phyloP scores from a whole-genome alignment of 2,329 filamentous ascomycete species.

The Apiospora pterosperma region DNA sequence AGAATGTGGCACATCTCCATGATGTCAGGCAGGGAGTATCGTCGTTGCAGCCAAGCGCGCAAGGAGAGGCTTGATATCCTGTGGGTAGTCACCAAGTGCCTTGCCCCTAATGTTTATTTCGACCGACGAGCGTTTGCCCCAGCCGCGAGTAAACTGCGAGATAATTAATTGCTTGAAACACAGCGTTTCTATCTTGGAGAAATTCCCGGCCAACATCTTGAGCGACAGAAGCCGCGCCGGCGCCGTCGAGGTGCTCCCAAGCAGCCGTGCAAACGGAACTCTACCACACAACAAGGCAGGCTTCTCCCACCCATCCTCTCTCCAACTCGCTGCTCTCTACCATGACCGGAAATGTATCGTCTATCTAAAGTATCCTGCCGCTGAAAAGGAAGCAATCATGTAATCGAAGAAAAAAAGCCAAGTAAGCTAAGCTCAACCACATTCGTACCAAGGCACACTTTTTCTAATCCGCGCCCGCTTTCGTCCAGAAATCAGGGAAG shows the following conservation, averaged over 20 bases:
- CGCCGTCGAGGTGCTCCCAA: too few species aligned
- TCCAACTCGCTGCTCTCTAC: background rate
- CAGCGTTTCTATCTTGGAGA: background rate
- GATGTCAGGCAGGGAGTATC: background rate
- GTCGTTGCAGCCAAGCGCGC: background rate
- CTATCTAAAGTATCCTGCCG: background rate
- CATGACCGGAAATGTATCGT: background rate
- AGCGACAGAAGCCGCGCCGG: background rate
- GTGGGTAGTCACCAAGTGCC: background rate
- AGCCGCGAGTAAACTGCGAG: background rate
- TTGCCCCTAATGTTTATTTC: background rate
- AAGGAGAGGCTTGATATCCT: background rate
- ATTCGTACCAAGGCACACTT: background rate
- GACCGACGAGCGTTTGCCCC: background rate
- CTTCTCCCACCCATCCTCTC: too few species aligned
- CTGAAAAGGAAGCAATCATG: background rate
- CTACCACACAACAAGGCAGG: background rate
- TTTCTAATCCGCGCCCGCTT: background rate
- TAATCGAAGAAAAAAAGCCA: background rate
- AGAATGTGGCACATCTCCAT: too few species aligned
- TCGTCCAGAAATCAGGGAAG: background rate
- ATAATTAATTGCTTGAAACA: background rate
- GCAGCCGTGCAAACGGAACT: background rate
- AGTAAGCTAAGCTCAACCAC: background rate
- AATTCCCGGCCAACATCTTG: background rate